Base-by-base conservation (phyloP, 2,329 filamentous ascomycete species). In the Ophidiomyces ophidiicola region DNA sequence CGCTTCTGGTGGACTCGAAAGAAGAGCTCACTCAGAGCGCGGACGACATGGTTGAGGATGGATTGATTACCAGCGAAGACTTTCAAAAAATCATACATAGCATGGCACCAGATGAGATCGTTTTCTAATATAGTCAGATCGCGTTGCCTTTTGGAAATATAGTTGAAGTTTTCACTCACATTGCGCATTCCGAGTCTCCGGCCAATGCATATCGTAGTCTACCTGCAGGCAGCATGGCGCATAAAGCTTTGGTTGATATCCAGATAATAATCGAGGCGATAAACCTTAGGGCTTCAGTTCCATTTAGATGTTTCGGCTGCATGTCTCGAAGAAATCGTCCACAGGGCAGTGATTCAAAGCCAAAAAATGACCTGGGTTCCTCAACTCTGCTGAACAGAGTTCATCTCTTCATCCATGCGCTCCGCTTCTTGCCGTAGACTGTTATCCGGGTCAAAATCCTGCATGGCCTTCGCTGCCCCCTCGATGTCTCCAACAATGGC, bases 401-500 rank as follows among this genome's bases (percentile, higher is more conserved):
- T 59, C 12, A 63, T 46, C 30, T 67, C 63, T 36, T 57, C 55
- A 36, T 68, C 61, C 52, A 68, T 64, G 39, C 63, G 53, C 36
- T 63, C 48, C 19, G 60, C 57, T 32, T 67, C 62, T 38, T 57
- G 53, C 29, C 61, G 62, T 43, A 67, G 48, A 32, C 53, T 53
- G 42, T 58, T 50, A 42, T 62, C 53, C 24, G 47, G 45, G 42
- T 56, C 57, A 44, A 59, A 64, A 32, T 61, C 52, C 5, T 54
- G 52, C 44, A 64, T 61, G 7, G 63, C 61, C 15, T 56, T 54
- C 19, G 63, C 62, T 32, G 66, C 65, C 3, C 61, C 66, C 49
- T 77, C 71, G 30, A 79, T 53, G 54, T 78, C 75, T 20, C 57
- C 57, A 32, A 78, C 67, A 8, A 75, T 67, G 32, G 57, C 59